Percentiles rank a stretch among this genome's conserved stretches.
phyloP scores from a whole-genome alignment of 768 basidiomycete genomes.

The Russula dissimulans region DNA sequence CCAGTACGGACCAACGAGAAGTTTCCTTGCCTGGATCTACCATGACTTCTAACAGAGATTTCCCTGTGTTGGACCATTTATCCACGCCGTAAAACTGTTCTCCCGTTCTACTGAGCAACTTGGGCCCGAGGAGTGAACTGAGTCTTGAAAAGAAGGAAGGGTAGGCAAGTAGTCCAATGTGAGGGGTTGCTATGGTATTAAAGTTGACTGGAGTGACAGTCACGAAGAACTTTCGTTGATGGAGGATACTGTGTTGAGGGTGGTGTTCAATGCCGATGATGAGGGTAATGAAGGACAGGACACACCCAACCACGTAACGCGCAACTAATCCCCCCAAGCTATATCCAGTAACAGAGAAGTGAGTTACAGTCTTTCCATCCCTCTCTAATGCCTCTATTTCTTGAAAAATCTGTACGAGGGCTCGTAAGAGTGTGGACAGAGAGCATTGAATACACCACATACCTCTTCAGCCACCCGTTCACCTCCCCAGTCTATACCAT shows the following conservation, averaged over 20 bases:
- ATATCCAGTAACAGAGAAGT: constrained; percentile 72
- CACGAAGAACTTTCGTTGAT: constrained; percentile 64
- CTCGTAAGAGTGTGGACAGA: not conserved
- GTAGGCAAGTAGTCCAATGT: constrained; percentile 64
- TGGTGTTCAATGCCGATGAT: not conserved
- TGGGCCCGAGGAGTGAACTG: constrained; percentile 49
- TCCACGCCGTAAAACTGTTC: constrained; percentile 50
- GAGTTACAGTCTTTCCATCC: constrained; percentile 49
- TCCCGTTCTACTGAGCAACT: constrained; percentile 68
- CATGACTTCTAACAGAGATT: constrained; percentile 66
- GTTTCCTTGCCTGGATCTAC: constrained; percentile 59
- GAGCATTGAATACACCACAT: constrained; percentile 8
- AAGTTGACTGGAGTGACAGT: constrained; percentile 68
- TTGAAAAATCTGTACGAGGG: constrained; percentile 41
- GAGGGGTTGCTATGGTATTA: constrained; percentile 75
- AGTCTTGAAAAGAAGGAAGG: constrained; percentile 49
- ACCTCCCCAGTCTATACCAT: constrained; percentile 78
- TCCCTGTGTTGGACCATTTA: constrained; percentile 58
- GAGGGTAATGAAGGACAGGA: constrained; percentile 3
- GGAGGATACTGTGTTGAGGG: constrained; percentile 41
- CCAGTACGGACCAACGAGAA: not conserved
- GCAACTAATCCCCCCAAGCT: constrained; percentile 74
- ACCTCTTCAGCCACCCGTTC: constrained; percentile 79
- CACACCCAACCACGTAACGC: constrained; percentile 66
- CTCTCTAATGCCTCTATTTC: constrained; percentile 44